Conservation (phyloP, 2,329 filamentous ascomycete species). For the Botrytis porri region DNA sequence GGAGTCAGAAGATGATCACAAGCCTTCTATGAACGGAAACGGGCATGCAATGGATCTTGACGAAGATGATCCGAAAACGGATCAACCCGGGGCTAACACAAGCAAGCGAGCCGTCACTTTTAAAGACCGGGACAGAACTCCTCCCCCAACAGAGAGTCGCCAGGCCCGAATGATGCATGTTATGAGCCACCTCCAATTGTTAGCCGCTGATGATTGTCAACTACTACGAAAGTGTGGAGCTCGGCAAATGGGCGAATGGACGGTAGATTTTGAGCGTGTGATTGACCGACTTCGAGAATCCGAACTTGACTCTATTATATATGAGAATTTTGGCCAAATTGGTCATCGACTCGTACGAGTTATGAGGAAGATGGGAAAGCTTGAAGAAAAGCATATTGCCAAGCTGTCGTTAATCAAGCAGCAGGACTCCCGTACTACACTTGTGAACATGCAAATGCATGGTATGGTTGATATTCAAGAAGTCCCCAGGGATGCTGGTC, state of each 20-base stretch:
- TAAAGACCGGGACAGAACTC: conserved; percentile 42
- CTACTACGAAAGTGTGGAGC: conserved; percentile 68
- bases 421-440: conserved; percentile 77
- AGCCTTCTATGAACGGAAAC: conserved; percentile 23
- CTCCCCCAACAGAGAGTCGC: conserved; percentile 18
- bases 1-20: conserved; percentile 25
- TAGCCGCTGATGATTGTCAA: conserved; percentile 64
- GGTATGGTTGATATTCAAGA: conserved; percentile 92
- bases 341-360: conserved; percentile 84
- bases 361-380: conserved; percentile 78
- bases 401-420: conserved; percentile 80
- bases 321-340: conserved; percentile 70
- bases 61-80: conserved; percentile 28
- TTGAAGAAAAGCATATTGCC: conserved; percentile 90
- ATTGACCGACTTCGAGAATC: conserved; percentile 67
- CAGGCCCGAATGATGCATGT: conserved; percentile 55
- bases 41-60: conserved; percentile 21
- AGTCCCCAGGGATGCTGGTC: conserved; percentile 81
- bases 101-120: conserved; percentile 47
- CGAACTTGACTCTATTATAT: conserved; percentile 79
- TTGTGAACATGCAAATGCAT: conserved; percentile 80
- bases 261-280: conserved; percentile 75
- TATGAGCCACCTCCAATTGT: conserved; percentile 69
- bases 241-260: conserved; percentile 70
- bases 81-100: conserved; percentile 1